A percentile compares a stretch with the other conserved stretches of the same genome.
Evolutionary conservation across 441 rosid genomes (phyloP).

Genomic region (Codiaeum variegatum): DNA sequence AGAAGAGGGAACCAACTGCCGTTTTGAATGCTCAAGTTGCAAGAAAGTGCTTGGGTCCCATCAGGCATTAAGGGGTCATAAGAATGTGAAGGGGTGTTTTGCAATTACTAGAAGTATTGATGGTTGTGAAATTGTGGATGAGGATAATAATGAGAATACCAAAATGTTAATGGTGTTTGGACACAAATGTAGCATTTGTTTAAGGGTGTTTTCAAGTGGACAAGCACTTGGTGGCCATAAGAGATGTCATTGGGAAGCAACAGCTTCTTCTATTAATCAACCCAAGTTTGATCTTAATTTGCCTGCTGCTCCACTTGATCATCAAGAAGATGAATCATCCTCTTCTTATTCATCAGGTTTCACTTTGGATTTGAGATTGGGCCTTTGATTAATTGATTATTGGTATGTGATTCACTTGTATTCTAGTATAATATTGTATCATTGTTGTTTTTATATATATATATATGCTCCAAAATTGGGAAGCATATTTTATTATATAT

Average conservation of each 20-base stretch:
- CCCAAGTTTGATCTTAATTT: slow-evolving; percentile 56
- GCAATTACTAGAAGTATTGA: slow-evolving; percentile 44
- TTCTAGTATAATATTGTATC: neutral
- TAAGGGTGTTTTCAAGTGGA: slow-evolving; percentile 64
- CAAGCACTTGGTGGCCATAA: slow-evolving; percentile 91
- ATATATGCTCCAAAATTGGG: slow-evolving; percentile 3
- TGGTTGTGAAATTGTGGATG: slow-evolving; percentile 24
- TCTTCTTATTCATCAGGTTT: slow-evolving; percentile 39
- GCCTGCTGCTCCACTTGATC: slow-evolving; percentile 56
- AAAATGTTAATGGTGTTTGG: slow-evolving; percentile 33
- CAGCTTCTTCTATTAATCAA: slow-evolving; percentile 15
- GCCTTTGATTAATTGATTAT: slow-evolving; percentile 35
- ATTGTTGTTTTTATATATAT: too few relatives aligned
- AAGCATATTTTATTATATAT: neutral
- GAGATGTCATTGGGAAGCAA: slow-evolving; percentile 79
- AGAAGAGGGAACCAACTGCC: slow-evolving; percentile 4
- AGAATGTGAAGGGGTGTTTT: slow-evolving; percentile 69
- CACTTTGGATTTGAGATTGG: slow-evolving; percentile 67
- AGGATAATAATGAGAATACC: slow-evolving; percentile 17
- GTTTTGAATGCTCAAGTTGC: slow-evolving; percentile 77
- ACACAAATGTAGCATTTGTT: slow-evolving; percentile 62
- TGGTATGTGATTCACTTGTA: neutral
- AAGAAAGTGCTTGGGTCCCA: slow-evolving; percentile 77
- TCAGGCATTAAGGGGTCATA: slow-evolving; percentile 84
- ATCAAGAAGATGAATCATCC: slow-evolving; percentile 34